phyloP scores from a whole-genome alignment of 768 basidiomycete genomes.

The Amyloporia xantha region DNA sequence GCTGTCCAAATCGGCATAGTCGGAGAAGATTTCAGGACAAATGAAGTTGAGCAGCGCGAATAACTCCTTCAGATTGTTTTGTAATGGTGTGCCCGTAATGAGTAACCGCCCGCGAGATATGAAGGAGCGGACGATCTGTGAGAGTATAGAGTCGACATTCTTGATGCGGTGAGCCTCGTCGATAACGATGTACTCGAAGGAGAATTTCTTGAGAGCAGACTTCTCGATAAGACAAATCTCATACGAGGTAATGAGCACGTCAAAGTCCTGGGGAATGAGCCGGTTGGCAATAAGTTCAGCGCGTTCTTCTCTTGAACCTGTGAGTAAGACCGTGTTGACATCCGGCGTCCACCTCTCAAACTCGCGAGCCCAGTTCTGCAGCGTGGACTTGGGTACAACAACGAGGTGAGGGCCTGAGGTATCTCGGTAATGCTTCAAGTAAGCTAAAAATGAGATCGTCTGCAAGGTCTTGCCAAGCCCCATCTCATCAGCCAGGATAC shows the following conservation, averaged over 20 bases:
- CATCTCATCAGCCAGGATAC: constrained; percentile 98
- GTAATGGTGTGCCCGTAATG: constrained; percentile 95
- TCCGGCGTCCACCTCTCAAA: constrained; percentile 89
- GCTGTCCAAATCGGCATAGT: constrained; percentile 85
- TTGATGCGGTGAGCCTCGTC: constrained; percentile 99
- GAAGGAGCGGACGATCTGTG: constrained; percentile 91
- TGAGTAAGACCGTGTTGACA: constrained; percentile 72
- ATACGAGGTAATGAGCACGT: constrained; percentile 93
- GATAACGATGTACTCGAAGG: constrained; percentile 96
- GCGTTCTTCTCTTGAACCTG: constrained; percentile 88
- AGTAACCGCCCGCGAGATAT: constrained; percentile 82
- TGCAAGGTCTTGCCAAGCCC: constrained; percentile 98
- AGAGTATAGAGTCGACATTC: constrained; percentile 93
- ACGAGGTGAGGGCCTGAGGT: constrained; percentile 84
- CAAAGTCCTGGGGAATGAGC: constrained; percentile 83
- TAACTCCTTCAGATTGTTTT: constrained; percentile 95
- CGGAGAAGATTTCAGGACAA: constrained; percentile 91
- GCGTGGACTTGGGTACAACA: constrained; percentile 96
- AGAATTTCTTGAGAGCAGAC: constrained; percentile 86
- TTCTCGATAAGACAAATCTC: constrained; percentile 97
- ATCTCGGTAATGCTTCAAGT: constrained; percentile 79
- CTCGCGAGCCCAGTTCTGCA: constrained; percentile 96
- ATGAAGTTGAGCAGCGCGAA: constrained; percentile 93
- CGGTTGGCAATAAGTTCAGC: constrained; percentile 70
- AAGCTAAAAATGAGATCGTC: constrained; percentile 94